Base-by-base conservation (phyloP, 2,329 filamentous ascomycete genomes). In the Fusarium pilosicola region DNA sequence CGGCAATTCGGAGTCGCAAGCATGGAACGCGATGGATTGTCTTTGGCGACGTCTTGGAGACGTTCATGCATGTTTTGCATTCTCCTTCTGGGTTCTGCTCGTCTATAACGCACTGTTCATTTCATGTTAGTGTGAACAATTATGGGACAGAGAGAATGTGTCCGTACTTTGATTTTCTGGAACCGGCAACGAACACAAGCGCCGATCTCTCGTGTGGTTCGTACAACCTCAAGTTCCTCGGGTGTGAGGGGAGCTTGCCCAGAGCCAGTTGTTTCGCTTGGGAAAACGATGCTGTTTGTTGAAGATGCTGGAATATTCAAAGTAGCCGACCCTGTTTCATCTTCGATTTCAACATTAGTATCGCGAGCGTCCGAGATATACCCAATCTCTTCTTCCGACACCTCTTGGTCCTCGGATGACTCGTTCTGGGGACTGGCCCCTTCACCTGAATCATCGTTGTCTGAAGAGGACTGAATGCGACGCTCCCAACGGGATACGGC, bases 21-120 rank as follows among this genome's bases (percentile, higher is more conserved):
- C 87, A 89, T 0, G 82, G 81, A 9, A 85, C 75, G 30, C 80
- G 79, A 61, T 88, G 86, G 10, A 88, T 83, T 5, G 85, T 84
- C 70, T 86, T 88, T 44, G 83, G 84, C 0, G 85, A 87, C 2
- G 80, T 80, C 34, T 75, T 78, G 17, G 80, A 78, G 7, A 86
- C 80, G 3, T 72, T 75, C 12, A 76, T 68, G 68, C 87, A 88
- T 5, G 82, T 83, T 6, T 79, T 15, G 74, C 87, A 88, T 10
- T 79, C 76, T 20, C 78, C 79, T 24, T 80, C 46, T 20, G 80
- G 73, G 51, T 82, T 72, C 15, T 74, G 64, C 15, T 71, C 65
- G 61, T 86, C 80, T 26, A 79, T 76, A 7, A 73, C 55, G 70
- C 86, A 87, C 85, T 87, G 28, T 41, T 51, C 24, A 38, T 51